Evolutionary conservation across 768 basidiomycete genomes (phyloP), one percentile per base, ranked within the genome.

Genomic region (Sarcomyxa edulis): DNA sequence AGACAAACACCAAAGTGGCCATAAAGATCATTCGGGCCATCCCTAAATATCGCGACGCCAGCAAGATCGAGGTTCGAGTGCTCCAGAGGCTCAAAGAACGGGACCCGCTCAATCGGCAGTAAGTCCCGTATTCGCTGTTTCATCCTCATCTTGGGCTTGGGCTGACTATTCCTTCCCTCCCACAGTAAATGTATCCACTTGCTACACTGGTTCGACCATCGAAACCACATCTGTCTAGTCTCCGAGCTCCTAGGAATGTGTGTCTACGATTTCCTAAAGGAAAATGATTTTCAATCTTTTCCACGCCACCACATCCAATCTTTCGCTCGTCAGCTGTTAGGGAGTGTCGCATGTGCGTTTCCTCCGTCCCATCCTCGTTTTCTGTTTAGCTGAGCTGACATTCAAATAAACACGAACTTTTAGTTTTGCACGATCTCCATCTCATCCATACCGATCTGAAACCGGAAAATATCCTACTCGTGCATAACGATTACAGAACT

Each of bases 21-120:
- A 92, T 99, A 68, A 99, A 99, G 73, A 94, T 99, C 43, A 99
- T 99, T 51, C 82, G 96, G 34, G 92, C 93, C 35, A 95, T 99
- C 35, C 95, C 90, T 35, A 99, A 98, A 65, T 99, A 98, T 56
- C 87, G 96, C 32, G 96, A 99, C 62, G 96, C 96, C 9, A 93
- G 90, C 61, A 95, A 91, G 69, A 98, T 98, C 44, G 96, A 99
- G 65, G 84, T 98, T 51, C 80, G 93, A 37, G 96, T 99, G 14
- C 74, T 99, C 32, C 81, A 93, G 61, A 84, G 84, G 55, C 80
- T 98, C 49, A 89, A 86, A 56, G 81, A 87, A 60, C 74, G 82
- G 39, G 95, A 99, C 67, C 87, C 91, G 10, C 61, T 66, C 50
- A 97, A 97, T 63, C 66, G 73, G 53, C 82, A 95, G 95, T 96